Evolutionary conservation across 441 rosid species (phyloP).

Genomic region (Pelargonium citronellum): DNA sequence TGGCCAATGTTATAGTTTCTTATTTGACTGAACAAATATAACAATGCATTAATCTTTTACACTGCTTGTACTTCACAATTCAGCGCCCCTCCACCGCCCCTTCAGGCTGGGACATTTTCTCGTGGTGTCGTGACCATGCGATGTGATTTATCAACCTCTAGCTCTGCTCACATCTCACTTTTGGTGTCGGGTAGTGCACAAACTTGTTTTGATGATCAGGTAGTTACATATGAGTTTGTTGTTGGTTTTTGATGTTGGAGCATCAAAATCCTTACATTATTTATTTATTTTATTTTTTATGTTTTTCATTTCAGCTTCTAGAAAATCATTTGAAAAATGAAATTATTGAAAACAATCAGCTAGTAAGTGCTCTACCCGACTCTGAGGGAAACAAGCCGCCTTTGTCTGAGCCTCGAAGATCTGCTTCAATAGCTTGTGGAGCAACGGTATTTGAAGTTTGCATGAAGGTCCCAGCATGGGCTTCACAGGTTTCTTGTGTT

Average conservation of each 20-base stretch:
- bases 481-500: not conserved
- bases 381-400: slow-evolving; percentile 7
- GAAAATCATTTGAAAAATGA: slow-evolving; percentile 7
- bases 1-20: not conserved
- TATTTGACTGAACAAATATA: not conserved
- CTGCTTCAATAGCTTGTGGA: slow-evolving; percentile 1
- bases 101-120: slow-evolving; percentile 7
- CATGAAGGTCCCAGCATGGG: slow-evolving; percentile 4
- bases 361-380: not conserved
- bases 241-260: not conserved
- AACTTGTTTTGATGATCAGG: slow-evolving; percentile 9
- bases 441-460: slow-evolving; percentile 5
- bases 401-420: slow-evolving; percentile 7
- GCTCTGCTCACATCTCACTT: not conserved
- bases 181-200: slow-evolving; percentile 7
- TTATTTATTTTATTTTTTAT: too few species aligned
- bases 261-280: not conserved
- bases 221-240: not conserved
- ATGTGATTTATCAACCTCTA: slow-evolving; percentile 5
- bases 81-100: slow-evolving; percentile 8
- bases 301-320: not conserved
- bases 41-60: not conserved
- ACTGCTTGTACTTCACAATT: not conserved
- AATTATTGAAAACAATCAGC: not conserved
- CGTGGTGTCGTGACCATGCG: slow-evolving; percentile 9